Evolutionary conservation across 352 stramenopile genomes (phyloP), one percentile per base, ranked within the genome.

Genomic region (Phytophthora fragariae): DNA sequence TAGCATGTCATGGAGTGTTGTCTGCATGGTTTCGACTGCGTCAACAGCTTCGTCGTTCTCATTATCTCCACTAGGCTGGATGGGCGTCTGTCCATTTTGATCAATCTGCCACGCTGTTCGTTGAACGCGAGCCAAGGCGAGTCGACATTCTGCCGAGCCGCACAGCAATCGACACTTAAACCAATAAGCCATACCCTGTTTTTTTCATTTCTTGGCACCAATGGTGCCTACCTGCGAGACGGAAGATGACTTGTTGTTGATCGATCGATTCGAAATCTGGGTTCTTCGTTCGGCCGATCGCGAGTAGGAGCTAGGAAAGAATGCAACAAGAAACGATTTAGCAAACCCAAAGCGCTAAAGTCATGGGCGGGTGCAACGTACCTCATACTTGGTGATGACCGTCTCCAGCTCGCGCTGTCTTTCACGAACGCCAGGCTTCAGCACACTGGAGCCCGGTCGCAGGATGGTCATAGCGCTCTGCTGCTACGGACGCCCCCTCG

Each of bases 201-300:
- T 15, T 7, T 31, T 31, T 31, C 6, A 31, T 31, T 31, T 31
- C 29, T 31, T 31, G 29, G 29, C 12, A 55, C 19, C 14, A 47
- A 10, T 4, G 14, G 33, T 19, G 21, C 21, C 19, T 49, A 82
- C 81, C 79, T 83, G 80, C 79, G 27, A 84, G 75, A 17, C 72
- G 66, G 3, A 91, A 73, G 35, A 81, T 24, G 31, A 90, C 54
- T 63, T 84, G 72, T 9, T 58, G 60, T 10, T 70, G 57, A 37
- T 79, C 71, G 19, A 92, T 61, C 27, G 74, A 84, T 12, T 54
- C 76, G 68, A 91, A 92, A 57, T 92, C 80, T 1, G 76, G 61
- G n/a, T 82, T 81, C 5, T 73, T 81, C 0, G 61, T 68, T 44
- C 67, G 61, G 1, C 73, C 65, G 14, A 85, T 76, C 14, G 68